These are phyloP conservation scores for Mortierella alpina DNA, from an alignment of 192 early-diverging fungal species.

Conservation along the genomic window DNA sequence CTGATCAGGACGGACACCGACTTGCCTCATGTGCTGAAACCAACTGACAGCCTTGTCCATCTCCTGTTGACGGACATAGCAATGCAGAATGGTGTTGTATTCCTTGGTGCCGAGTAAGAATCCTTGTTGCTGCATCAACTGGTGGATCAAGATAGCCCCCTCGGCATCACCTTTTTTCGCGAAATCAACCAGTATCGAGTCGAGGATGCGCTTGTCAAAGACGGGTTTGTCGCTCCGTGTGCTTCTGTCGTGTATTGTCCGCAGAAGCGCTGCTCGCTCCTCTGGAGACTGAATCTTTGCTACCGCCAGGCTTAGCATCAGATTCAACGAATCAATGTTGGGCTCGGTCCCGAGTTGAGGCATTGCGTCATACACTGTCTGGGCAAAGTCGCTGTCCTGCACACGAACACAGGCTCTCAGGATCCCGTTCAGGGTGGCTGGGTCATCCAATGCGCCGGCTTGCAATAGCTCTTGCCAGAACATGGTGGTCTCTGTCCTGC, in stretches of 20 bases:
- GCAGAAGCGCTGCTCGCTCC: slow-evolving; percentile 21
- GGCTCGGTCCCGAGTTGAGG: slow-evolving; percentile 16
- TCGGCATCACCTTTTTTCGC: slow-evolving; percentile 46
- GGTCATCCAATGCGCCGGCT: neutral
- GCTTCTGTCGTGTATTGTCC: slow-evolving; percentile 17
- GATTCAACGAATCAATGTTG: slow-evolving; percentile 25
- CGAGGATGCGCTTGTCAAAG: slow-evolving; percentile 24
- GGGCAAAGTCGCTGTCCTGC: slow-evolving; percentile 24
- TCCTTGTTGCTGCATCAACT: slow-evolving; percentile 30
- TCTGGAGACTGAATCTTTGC: slow-evolving; percentile 18
- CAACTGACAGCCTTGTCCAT: slow-evolving; percentile 36
- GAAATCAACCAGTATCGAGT: slow-evolving; percentile 34
- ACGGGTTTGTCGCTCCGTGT: slow-evolving; percentile 11
- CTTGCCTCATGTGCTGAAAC: slow-evolving; percentile 25
- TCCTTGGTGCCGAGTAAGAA: slow-evolving; percentile 14
- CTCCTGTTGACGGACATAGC: slow-evolving; percentile 14
- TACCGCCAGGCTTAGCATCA: slow-evolving; percentile 46
- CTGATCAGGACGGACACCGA: slow-evolving; percentile 25
- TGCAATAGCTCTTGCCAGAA: slow-evolving; percentile 21
- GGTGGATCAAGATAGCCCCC: slow-evolving; percentile 21
- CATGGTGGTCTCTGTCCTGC: neutral
- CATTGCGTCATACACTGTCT: slow-evolving; percentile 33
- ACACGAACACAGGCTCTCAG: slow-evolving; percentile 32
- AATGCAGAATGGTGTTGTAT: slow-evolving; percentile 37
- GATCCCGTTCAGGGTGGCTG: slow-evolving; percentile 33